Conservation (phyloP, 1,284 basidiomycete species). For the Malassezia dermatis region DNA sequence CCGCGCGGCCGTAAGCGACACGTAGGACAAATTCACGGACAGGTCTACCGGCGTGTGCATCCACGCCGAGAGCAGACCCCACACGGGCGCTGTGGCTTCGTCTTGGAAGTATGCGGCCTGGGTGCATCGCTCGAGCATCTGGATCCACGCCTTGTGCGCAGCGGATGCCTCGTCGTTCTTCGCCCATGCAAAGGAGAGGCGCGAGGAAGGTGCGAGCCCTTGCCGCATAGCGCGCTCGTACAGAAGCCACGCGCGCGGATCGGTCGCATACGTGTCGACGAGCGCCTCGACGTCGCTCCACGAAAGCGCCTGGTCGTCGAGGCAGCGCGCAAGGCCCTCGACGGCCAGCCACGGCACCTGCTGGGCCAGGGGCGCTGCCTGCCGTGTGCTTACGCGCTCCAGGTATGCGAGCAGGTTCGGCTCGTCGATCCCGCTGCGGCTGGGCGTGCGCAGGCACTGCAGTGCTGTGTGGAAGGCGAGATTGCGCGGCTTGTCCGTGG, state of each 20-base stretch:
- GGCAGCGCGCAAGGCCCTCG: neutral
- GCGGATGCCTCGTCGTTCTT: neutral
- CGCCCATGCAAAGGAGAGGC: slow-evolving; percentile 1
- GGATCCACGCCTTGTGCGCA: slow-evolving; percentile 5
- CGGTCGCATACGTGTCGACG: neutral
- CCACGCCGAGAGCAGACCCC: slow-evolving; percentile 6
- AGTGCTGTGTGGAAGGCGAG: slow-evolving; percentile 14
- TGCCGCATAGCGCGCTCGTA: neutral
- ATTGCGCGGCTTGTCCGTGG: neutral
- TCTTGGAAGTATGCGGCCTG: neutral
- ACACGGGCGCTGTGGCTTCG: slow-evolving; percentile 8
- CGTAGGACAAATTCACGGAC: neutral
- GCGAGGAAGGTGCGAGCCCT: neutral
- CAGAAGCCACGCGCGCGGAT: slow-evolving; percentile 11
- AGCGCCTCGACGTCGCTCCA: neutral
- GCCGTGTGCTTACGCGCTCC: slow-evolving; percentile 18
- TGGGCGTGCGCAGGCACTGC: slow-evolving; percentile 20
- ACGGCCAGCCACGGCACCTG: slow-evolving; percentile 12
- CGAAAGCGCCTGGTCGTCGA: neutral
- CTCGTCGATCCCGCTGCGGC: slow-evolving; percentile 28
- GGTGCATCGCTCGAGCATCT: slow-evolving; percentile 8
- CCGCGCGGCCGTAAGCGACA: slow-evolving; percentile 1
- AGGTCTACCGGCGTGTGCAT: neutral
- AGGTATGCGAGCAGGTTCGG: slow-evolving; percentile 27
- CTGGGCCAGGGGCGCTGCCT: neutral